Evolutionary conservation across 148 eudicot species (phyloP).

Genomic region (Fagopyrum tataricum): DNA sequence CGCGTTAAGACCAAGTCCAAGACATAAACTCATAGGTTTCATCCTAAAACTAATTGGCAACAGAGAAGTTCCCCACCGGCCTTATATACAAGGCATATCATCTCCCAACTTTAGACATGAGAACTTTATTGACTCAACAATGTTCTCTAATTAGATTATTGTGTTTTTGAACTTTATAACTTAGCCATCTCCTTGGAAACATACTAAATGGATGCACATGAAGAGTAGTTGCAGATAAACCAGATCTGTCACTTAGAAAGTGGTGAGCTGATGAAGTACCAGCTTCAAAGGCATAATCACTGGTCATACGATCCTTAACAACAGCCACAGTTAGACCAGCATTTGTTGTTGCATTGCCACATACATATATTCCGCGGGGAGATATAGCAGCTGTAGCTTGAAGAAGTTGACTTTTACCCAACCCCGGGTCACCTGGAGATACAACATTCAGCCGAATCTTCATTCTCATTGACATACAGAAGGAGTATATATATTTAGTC

Average conservation of each 20-base stretch:
- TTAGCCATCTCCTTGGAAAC: neutral
- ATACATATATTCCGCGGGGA: conserved; percentile 96
- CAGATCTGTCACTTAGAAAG: conserved; percentile 10
- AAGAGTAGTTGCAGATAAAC: neutral
- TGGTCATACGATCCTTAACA: conserved; percentile 90
- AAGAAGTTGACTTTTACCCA: conserved; percentile 96
- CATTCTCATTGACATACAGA: neutral
- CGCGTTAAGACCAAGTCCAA: too few relatives aligned
- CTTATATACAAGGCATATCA: too few relatives aligned
- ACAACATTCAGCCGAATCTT: neutral
- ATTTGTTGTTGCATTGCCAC: conserved; percentile 97
- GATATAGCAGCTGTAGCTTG: conserved; percentile 95
- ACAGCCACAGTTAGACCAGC: conserved; percentile 99
- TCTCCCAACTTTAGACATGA: too few relatives aligned
- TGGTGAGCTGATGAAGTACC: conserved; percentile 36
- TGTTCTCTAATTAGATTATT: neutral
- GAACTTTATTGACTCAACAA: neutral
- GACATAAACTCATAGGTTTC: too few relatives aligned
- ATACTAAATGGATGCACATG: conserved; percentile 1
- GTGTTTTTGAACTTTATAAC: neutral
- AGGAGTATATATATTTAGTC: neutral
- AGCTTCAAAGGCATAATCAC: conserved; percentile 97
- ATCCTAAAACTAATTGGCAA: too few relatives aligned
- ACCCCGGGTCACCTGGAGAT: conserved; percentile 88
- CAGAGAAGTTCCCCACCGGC: too few relatives aligned